Percentiles rank a stretch among this genome's conserved stretches.
phyloP scores from a whole-genome alignment of 495 filamentous ascomycete genomes.

The Durotheca rogersii region DNA sequence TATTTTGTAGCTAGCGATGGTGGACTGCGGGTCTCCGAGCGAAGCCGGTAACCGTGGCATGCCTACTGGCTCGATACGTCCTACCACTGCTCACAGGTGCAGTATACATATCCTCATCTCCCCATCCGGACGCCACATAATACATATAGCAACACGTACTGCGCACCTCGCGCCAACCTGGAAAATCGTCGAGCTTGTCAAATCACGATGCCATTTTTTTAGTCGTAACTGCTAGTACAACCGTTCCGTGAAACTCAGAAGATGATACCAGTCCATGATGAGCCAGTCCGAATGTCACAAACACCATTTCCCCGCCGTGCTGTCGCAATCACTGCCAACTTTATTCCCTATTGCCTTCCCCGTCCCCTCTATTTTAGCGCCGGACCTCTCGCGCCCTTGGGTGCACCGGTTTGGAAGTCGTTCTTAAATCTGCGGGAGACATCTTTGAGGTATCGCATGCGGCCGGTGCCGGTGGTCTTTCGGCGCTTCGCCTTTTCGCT shows the following conservation, averaged over 20 bases:
- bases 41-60: conserved; percentile 50
- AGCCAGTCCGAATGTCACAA: conserved; percentile 41
- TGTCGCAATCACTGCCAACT: too few relatives aligned
- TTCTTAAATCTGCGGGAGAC: conserved; percentile 91
- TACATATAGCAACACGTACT: not conserved
- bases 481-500: conserved; percentile 98
- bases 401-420: conserved; percentile 87
- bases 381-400: conserved; percentile 79
- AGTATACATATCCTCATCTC: too few relatives aligned
- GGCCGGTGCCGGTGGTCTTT: conserved; percentile 96
- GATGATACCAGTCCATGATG: conserved; percentile 28
- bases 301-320: conserved; percentile 39
- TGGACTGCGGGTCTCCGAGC: conserved; percentile 76
- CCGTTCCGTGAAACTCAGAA: conserved; percentile 29
- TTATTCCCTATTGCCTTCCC: conserved; percentile 25
- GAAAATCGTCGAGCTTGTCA: conserved; percentile 24
- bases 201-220: conserved; percentile 39
- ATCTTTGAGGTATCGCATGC: conserved; percentile 87
- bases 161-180: not conserved
- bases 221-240: conserved; percentile 32
- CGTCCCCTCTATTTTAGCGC: conserved; percentile 34
- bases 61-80: not conserved
- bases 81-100: not conserved
- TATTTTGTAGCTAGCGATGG: conserved; percentile 79
- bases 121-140: not conserved